These are phyloP conservation scores for Discostella pseudostelligera DNA, from an alignment of 108 stramenopile genomes.

Conservation along the genomic window DNA sequence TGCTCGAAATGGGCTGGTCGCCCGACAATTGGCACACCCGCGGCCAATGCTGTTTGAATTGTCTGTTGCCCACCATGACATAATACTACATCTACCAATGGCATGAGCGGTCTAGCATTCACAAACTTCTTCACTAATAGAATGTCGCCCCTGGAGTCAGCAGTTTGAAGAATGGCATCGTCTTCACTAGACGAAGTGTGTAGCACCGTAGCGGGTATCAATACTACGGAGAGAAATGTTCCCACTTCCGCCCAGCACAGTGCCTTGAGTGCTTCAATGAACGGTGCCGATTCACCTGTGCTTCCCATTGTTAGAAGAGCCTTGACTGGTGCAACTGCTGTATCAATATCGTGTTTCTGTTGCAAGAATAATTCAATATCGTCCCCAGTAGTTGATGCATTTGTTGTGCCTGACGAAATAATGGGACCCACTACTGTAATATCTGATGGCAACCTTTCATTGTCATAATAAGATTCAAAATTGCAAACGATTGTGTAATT, in stretches of 20 bases:
- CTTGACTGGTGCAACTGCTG: slow-evolving; percentile 4
- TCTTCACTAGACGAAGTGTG: neutral
- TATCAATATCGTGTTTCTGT: neutral
- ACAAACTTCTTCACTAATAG: slow-evolving; percentile 20
- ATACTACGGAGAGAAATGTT: slow-evolving; percentile 8
- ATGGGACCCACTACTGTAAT: slow-evolving; percentile 20
- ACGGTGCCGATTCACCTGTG: neutral
- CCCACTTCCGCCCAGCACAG: slow-evolving; percentile 1
- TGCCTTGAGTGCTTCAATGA: slow-evolving; percentile 15
- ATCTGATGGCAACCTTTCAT: slow-evolving; percentile 7
- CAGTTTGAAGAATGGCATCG: neutral
- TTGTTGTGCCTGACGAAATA: slow-evolving; percentile 7
- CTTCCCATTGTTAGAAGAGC: slow-evolving; percentile 21
- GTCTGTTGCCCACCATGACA: slow-evolving; percentile 33
- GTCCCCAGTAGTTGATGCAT: neutral
- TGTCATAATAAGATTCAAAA: slow-evolving; percentile 14
- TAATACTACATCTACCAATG: slow-evolving; percentile 19
- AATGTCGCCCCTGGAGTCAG: slow-evolving; percentile 5
- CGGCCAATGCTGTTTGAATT: slow-evolving; percentile 23
- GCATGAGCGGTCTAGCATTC: slow-evolving; percentile 9
- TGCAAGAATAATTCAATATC: slow-evolving; percentile 14
- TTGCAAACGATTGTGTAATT: slow-evolving; percentile 17
- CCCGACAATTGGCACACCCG: slow-evolving; percentile 27
- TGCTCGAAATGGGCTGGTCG: slow-evolving; percentile 13
- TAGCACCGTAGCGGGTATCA: slow-evolving; percentile 6